Base-by-base conservation (phyloP, 2,329 filamentous ascomycete species). In the Cladosporium sp. region DNA sequence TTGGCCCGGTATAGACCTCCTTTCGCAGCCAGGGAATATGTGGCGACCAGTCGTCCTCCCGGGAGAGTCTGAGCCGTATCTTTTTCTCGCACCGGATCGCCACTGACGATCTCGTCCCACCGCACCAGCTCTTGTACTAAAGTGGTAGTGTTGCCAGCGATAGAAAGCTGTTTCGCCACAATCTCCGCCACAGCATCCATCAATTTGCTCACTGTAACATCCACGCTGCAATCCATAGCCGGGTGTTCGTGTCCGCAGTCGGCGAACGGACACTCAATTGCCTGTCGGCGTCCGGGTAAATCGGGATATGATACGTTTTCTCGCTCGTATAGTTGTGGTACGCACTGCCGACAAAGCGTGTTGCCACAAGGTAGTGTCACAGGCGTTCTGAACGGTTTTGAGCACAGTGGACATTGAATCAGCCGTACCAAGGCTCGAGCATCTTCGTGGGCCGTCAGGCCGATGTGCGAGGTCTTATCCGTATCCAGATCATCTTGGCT, bases 321-420 rank as follows among this genome's bases (percentile, higher is more conserved):
- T 45, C 91, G 83, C 15, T 80, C 72, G 66, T 87, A 83, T 2
- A 85, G 75, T 49, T 83, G 74, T 1, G 92, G 92, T 1, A 96
- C 75, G 73, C 92, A 97, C 51, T 73, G 72, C 67, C 82, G 85
- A 75, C 92, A 97, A 11, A 96, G 74, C 11, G 87, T 87, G 68
- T 88, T 84, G 28, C 92, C 91, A 71, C 92, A 97, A 5, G 92
- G 91, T 4, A 96, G 77, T 0, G 89, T 89, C 59, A 91, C 80
- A 5, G 92, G 89, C 8, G 84, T 79, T 47, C 75, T 79, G 30
- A 94, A 77, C 1, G 88, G 87, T 43, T 77, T 78, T 3, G 87
- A 89, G 72, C 92, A 96, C 62, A 82, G 76, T 11, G 82, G 82
- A 71, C 92, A 97, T 74, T 95, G 90, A 55, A 94, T 81, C 40